Percentiles rank a stretch among this genome's conserved stretches.
Conservation (phyloP, 768 basidiomycete genomes). For the Tulasnella sp. region DNA sequence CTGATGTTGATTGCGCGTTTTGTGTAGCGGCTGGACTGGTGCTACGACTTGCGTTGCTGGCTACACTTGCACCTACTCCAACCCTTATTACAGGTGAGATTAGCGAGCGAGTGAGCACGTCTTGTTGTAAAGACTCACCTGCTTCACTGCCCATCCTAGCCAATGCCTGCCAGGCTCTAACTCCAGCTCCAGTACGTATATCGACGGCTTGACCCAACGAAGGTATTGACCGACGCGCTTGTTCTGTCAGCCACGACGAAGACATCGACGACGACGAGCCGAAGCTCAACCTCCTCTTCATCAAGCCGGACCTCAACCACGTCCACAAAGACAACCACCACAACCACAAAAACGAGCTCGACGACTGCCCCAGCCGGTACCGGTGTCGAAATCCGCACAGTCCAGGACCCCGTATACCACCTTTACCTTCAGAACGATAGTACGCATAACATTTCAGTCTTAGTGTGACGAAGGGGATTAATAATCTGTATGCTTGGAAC, state of each 20-base stretch:
- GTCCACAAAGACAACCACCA: conserved; percentile 16
- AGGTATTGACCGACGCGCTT: conserved; percentile 15
- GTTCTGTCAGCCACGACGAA: neutral
- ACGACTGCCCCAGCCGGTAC: conserved; percentile 12
- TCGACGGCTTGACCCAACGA: conserved; percentile 29
- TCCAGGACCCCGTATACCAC: conserved; percentile 42
- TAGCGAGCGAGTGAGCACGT: neutral
- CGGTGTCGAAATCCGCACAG: conserved; percentile 41
- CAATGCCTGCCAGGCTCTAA: neutral
- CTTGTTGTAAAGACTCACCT: conserved; percentile 35
- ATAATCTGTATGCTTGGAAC: neutral
- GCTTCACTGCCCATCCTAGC: neutral
- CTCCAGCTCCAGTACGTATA: conserved; percentile 24
- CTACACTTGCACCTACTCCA: conserved; percentile 33
- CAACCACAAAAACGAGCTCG: conserved; percentile 17
- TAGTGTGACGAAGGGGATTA: neutral
- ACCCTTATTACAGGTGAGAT: conserved; percentile 33
- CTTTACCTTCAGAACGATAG: conserved; percentile 44
- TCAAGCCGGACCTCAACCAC: neutral
- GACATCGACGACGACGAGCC: neutral
- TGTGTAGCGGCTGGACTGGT: conserved; percentile 26
- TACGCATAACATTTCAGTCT: conserved; percentile 19
- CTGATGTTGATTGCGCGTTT: neutral
- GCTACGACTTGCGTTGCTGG: conserved; percentile 34
- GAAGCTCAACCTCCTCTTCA: neutral